Percentiles rank a stretch among this genome's conserved stretches.
Evolutionary conservation across 495 filamentous ascomycete genomes (phyloP).

Genomic region (Penicillium daleae): DNA sequence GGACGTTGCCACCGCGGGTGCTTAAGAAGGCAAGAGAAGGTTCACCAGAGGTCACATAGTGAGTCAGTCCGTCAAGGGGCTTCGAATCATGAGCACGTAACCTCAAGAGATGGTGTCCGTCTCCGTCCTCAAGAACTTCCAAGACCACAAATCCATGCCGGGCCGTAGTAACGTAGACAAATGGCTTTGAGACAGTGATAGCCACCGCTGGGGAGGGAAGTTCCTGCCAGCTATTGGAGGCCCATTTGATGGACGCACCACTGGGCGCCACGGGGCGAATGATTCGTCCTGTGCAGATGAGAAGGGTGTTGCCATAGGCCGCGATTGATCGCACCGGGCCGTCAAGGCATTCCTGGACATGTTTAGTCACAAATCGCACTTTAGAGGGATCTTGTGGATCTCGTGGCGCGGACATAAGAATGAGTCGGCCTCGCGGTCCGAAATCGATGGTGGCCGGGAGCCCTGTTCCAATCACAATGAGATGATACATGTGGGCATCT

Average conservation of each 20-base stretch:
- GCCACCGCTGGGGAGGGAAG: slow-evolving; percentile 48
- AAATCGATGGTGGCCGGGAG: slow-evolving; percentile 22
- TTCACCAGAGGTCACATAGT: slow-evolving; percentile 35
- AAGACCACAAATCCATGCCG: slow-evolving; percentile 47
- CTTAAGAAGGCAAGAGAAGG: slow-evolving; percentile 21
- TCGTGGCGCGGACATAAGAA: slow-evolving; percentile 41
- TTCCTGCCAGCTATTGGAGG: slow-evolving; percentile 30
- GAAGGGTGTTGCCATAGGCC: slow-evolving; percentile 43
- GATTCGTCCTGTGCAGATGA: slow-evolving; percentile 43
- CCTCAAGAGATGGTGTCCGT: slow-evolving; percentile 22
- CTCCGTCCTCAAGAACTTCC: slow-evolving; percentile 31
- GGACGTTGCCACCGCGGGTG: slow-evolving; percentile 41
- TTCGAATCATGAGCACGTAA: slow-evolving; percentile 39
- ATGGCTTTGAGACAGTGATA: slow-evolving; percentile 42
- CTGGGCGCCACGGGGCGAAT: slow-evolving; percentile 43
- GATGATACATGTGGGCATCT: slow-evolving; percentile 48
- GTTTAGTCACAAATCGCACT: slow-evolving; percentile 42
- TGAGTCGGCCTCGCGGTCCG: slow-evolving; percentile 37
- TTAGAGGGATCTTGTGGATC: slow-evolving; percentile 29
- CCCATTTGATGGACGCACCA: slow-evolving; percentile 37
- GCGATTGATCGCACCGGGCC: slow-evolving; percentile 49
- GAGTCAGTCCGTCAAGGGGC: slow-evolving; percentile 45
- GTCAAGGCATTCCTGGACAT: slow-evolving; percentile 39
- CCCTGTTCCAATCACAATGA: slow-evolving; percentile 50
- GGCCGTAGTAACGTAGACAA: slow-evolving; percentile 50